A percentile compares a stretch with the other conserved stretches of the same genome.
Evolutionary conservation across 768 basidiomycete genomes (phyloP).

Genomic region (Tulasnella sp.): DNA sequence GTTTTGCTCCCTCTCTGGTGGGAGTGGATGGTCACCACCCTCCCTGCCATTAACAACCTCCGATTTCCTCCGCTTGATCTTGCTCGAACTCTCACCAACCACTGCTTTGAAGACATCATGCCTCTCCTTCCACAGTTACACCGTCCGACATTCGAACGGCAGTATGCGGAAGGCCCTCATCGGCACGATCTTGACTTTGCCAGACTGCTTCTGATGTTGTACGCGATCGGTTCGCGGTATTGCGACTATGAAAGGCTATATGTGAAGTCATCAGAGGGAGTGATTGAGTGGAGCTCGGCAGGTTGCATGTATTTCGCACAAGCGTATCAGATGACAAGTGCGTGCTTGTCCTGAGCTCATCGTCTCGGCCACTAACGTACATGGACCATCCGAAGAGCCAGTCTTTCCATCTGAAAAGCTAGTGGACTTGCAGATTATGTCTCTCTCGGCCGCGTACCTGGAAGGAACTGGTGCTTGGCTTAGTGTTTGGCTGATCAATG

Average conservation of each 20-base stretch:
- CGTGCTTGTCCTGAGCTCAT: conserved; percentile 34
- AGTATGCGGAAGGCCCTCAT: conserved; percentile 41
- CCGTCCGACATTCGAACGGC: conserved; percentile 50
- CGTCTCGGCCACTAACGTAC: no score
- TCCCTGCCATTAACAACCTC: conserved; percentile 20
- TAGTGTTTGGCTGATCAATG: conserved; percentile 43
- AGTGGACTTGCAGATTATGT: conserved; percentile 54
- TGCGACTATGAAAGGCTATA: conserved; percentile 47
- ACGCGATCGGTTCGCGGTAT: conserved; percentile 51
- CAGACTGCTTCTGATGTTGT: conserved; percentile 51
- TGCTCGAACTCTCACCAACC: conserved; percentile 38
- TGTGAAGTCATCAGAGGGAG: conserved; percentile 29
- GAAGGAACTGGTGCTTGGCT: conserved; percentile 29
- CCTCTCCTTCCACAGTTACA: conserved; percentile 58
- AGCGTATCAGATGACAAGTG: conserved; percentile 45
- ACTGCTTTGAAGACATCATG: conserved; percentile 53
- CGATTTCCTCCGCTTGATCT: conserved; percentile 55
- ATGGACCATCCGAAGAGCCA: background rate
- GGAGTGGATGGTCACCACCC: conserved; percentile 23
- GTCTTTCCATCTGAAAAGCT: conserved; percentile 38
- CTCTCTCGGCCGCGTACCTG: conserved; percentile 40
- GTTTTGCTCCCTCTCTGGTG: conserved; percentile 21
- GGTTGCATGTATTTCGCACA: conserved; percentile 56
- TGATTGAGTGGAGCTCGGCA: conserved; percentile 36
- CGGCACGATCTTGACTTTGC: conserved; percentile 41